Evolutionary conservation across 2,329 filamentous ascomycete genomes (phyloP).

Genomic region (Orbilia brochopaga): DNA sequence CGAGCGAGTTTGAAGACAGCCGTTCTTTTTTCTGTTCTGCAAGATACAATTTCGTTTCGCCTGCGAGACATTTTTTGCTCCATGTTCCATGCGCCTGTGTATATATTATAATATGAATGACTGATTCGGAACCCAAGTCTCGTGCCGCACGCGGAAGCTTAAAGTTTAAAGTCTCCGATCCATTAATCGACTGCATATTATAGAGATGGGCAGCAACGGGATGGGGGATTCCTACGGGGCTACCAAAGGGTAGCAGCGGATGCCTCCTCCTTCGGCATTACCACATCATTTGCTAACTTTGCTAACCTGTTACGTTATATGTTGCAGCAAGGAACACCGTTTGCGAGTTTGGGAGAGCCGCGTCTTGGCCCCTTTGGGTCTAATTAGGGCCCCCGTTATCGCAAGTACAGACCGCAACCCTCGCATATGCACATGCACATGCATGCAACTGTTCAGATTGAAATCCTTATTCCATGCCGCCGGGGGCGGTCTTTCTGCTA

Average conservation of each 20-base stretch:
- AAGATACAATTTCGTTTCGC: not conserved
- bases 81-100: not conserved
- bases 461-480: not conserved
- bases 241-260: constrained; percentile 46
- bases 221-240: constrained; percentile 9
- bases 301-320: constrained; percentile 36
- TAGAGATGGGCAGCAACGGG: not conserved
- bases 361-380: constrained; percentile 21
- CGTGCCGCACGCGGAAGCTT: too few relatives aligned
- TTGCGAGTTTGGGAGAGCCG: constrained; percentile 9
- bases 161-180: not conserved
- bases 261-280: constrained; percentile 20
- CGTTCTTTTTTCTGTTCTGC: not conserved
- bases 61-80: not conserved
- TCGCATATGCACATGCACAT: not conserved
- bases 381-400: constrained; percentile 7
- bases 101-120: not conserved
- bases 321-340: not conserved
- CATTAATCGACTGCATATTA: not conserved
- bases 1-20: not conserved
- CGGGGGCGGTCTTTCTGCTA: not conserved
- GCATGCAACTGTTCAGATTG: not conserved
- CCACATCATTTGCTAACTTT: constrained; percentile 47
- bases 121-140: too few relatives aligned
- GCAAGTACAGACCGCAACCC: not conserved